Base-by-base conservation (phyloP, 306 rosid species). In the Spatholobus suberectus region DNA sequence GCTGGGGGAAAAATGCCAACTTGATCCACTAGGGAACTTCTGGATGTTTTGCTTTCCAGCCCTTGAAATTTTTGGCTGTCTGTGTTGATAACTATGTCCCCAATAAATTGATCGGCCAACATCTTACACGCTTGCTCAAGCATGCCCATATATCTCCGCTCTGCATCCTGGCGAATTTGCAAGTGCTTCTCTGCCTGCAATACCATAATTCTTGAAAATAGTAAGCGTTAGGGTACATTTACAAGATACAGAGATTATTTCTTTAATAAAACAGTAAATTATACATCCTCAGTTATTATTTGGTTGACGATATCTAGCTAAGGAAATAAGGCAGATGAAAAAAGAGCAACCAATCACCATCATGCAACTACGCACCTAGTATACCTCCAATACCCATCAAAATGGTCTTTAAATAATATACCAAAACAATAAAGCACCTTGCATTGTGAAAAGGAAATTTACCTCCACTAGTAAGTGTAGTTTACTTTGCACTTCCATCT, bases 401-500 rank as follows among this genome's bases (percentile, higher is more conserved):
- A 52, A 75, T 69, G 47, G 37, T 47, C 27, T 49, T n/a, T 51
- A n/a, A 54, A 14, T 77, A 77, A 74, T 27, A 29, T 57, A 80
- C 52, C 84, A 72, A 59, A 46, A 32, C 67, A 41, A 75, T 62
- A 44, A 84, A 46, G 69, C 67, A 37, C 59, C 8, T 77, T 34
- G 41, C 12, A 65, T 38, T 37, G 65, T 52, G 72, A 75, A 69
- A 58, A 79, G 13, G 73, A 80, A 85, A 66, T 72, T 84, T 89
- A 95, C 98, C 98, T 95, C 98, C 57, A 95, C 98, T 65, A 89
- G 94, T 83, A 95, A 89, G 80, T 95, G 98, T 68, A 95, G 88
- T 83, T 92, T 95, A 59, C 98, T 95, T 79, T 95, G 96, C 77
- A 95, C 98, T 86, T 95, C 98, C 98, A 95, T 95, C 49, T 95